phyloP scores from a whole-genome alignment of 257 asterid species.

The Solanum pimpinellifolium region DNA sequence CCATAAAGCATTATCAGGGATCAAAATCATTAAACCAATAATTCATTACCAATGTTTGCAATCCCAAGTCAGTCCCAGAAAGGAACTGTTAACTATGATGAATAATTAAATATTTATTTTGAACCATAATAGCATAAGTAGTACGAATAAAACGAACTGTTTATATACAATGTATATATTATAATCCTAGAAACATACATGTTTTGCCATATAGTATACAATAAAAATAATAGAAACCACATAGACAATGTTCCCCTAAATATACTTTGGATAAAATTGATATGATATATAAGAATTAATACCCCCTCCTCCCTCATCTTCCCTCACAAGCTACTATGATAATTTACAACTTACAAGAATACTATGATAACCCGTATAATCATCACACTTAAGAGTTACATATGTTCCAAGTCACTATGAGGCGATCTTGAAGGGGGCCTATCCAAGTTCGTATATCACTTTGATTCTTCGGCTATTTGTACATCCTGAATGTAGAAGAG shows the following conservation, averaged over 20 bases:
- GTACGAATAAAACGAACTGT: too few species aligned
- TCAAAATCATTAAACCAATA: too few species aligned
- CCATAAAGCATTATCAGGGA: too few species aligned
- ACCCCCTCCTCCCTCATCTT: background rate
- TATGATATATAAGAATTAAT: background rate
- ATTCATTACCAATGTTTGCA: too few species aligned
- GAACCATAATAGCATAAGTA: too few species aligned
- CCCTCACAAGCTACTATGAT: slow-evolving; percentile 41
- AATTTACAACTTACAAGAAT: slow-evolving; percentile 45
- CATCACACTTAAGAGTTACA: slow-evolving; percentile 31
- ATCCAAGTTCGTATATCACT: slow-evolving; percentile 29
- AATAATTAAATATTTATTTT: background rate
- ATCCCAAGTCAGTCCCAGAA: too few species aligned
- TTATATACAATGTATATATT: too few species aligned
- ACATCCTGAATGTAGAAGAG: slow-evolving; percentile 41
- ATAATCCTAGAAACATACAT: background rate
- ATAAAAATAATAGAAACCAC: slow-evolving; percentile 56
- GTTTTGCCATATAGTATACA: slow-evolving; percentile 34
- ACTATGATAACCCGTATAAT: slow-evolving; percentile 14
- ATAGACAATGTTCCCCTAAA: slow-evolving; percentile 19
- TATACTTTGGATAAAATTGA: slow-evolving; percentile 7
- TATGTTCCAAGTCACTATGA: slow-evolving; percentile 52
- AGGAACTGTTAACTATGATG: too few species aligned
- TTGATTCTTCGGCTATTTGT: slow-evolving; percentile 47
- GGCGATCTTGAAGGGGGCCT: slow-evolving; percentile 59